Conservation (phyloP, 1,139 yeast species). For the Wickerhamiella pararugosa region DNA sequence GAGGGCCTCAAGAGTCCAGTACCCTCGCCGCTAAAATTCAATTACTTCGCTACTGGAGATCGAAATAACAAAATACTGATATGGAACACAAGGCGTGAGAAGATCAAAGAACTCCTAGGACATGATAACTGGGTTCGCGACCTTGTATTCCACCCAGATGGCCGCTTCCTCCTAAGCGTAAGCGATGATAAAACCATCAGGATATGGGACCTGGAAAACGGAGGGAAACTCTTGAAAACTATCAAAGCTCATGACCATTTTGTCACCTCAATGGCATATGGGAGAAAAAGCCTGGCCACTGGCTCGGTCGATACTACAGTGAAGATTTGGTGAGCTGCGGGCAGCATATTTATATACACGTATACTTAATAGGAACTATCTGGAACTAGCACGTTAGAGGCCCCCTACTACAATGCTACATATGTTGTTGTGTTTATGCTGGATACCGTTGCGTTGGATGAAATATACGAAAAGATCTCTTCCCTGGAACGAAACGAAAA, state of each 20-base stretch:
- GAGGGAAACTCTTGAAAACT: conserved; percentile 37
- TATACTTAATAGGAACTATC: too few relatives aligned
- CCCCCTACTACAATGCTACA: too few relatives aligned
- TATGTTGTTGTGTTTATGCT: too few relatives aligned
- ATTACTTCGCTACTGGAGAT: conserved; percentile 54
- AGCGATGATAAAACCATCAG: conserved; percentile 60
- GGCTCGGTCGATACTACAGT: conserved; percentile 78
- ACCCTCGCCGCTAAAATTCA: conserved; percentile 8
- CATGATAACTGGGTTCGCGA: conserved; percentile 83
- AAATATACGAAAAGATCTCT: too few relatives aligned
- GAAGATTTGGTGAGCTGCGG: conserved; percentile 45
- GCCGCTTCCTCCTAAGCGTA: conserved; percentile 52
- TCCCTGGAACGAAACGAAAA: too few relatives aligned
- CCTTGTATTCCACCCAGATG: conserved; percentile 61
- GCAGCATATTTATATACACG: too few relatives aligned
- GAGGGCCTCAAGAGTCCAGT: conserved; percentile 23
- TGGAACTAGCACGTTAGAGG: too few relatives aligned
- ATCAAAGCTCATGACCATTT: conserved; percentile 60
- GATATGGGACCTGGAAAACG: conserved; percentile 61
- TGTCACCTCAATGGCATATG: conserved; percentile 48
- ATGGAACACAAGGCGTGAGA: conserved; percentile 64
- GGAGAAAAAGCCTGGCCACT: conserved; percentile 39
- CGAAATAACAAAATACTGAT: conserved; percentile 63
- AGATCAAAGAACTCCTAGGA: conserved; percentile 43
- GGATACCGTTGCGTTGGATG: too few relatives aligned